A percentile compares a stretch with the other conserved stretches of the same genome.
Evolutionary conservation across 2,329 filamentous ascomycete genomes (phyloP).

Genomic region (Colletotrichum chlorophyti): DNA sequence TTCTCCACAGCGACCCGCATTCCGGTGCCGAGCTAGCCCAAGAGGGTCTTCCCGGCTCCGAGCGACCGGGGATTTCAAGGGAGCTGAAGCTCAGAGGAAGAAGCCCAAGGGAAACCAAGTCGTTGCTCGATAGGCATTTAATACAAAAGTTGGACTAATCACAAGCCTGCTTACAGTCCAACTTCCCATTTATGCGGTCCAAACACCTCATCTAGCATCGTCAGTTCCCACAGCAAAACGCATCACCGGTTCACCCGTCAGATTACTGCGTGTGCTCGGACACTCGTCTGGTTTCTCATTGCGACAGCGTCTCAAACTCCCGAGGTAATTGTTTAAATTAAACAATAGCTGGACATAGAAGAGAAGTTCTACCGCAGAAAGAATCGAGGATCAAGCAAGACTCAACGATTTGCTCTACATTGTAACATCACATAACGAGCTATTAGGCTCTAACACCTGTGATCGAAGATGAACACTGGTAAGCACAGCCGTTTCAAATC

Average conservation of each 20-base stretch:
- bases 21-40: conserved; percentile 14
- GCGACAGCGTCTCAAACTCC: neutral
- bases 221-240: neutral
- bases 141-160: too few species aligned
- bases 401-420: too few species aligned
- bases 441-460: too few species aligned
- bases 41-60: conserved; percentile 12
- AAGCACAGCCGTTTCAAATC: too few species aligned
- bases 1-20: conserved; percentile 19
- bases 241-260: too few species aligned
- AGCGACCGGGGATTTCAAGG: neutral
- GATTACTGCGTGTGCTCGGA: conserved; percentile 8
- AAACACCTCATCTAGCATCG: neutral
- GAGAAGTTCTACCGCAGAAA: neutral
- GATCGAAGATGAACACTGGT: neutral
- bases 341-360: too few species aligned
- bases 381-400: too few species aligned
- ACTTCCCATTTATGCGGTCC: neutral
- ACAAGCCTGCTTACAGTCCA: neutral
- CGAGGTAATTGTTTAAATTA: too few species aligned
- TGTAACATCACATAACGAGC: too few species aligned
- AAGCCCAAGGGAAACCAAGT: too few species aligned
- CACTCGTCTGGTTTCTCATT: neutral
- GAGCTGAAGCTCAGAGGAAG: too few species aligned
- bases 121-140: too few species aligned